A percentile compares a stretch with the other conserved stretches of the same genome.
Conservation (phyloP, 164 flowering plant genomes). For the Malania oleifera region DNA sequence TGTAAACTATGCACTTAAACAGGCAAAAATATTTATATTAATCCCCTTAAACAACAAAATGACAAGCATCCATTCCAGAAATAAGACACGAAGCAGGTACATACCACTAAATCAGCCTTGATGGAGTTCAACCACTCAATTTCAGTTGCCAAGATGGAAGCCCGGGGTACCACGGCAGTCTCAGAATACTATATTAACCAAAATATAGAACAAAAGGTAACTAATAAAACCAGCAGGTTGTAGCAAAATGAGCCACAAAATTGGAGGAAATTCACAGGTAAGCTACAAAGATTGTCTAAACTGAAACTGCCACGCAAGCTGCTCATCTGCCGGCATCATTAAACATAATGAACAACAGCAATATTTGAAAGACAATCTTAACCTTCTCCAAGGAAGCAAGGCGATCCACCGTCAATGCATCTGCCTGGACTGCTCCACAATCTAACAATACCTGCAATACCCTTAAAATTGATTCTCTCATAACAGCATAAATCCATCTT, state of each 20-base stretch:
- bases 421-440: conserved; percentile 99
- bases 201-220: not conserved
- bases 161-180: conserved; percentile 90
- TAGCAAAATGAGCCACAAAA: not conserved
- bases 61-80: not conserved
- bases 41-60: not conserved
- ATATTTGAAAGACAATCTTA: not conserved
- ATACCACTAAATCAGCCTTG: conserved; percentile 97
- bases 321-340: not conserved
- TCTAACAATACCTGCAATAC: conserved; percentile 69
- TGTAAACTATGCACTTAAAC: not conserved
- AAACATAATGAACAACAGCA: not conserved
- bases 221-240: not conserved
- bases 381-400: conserved; percentile 97
- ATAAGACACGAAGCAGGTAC: not conserved
- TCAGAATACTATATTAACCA: conserved; percentile 55
- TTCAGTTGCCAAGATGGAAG: conserved; percentile 73
- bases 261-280: not conserved
- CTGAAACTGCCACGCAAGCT: not conserved
- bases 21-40: not conserved
- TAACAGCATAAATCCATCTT: too few species aligned
- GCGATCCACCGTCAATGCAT: conserved; percentile 96
- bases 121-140: conserved; percentile 87
- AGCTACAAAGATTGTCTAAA: not conserved
- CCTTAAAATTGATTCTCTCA: too few species aligned